Evolutionary conservation across 768 basidiomycete genomes (phyloP), one percentile per base, ranked within the genome.

Genomic region (Russula abietina): DNA sequence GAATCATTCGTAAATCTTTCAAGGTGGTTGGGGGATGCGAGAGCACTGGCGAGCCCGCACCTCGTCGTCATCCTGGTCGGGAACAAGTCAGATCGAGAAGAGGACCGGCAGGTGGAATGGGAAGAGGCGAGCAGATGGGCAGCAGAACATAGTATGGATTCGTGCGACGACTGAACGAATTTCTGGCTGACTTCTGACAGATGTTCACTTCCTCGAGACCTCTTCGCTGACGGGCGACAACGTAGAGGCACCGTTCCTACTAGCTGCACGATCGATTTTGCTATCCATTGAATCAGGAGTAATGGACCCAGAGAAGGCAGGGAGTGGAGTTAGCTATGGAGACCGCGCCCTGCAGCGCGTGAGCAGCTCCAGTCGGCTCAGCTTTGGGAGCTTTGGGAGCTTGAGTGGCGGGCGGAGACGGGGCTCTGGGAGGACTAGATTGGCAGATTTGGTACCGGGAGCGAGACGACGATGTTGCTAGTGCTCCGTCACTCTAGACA

Each of bases 91-190:
- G 97, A 99, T 73, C 81, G 86, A 69, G 96, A 98, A 70, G 95
- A 97, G 56, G 93, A 93, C 55, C 79, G 97, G 57, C 91, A 98
- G 73, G 94, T 99, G 43, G 92, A 96, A 69, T 97, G 91, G 86
- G 82, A 88, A 28, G 97, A 99, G 75, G 97, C 93, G 11, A 93
- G 91, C 70, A 79, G 83, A 71, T 99, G 94, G 94, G 96, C 97
- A 22, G 89, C 93, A 54, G 92, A 95, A 73, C 94, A 98, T 73
- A 90, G 94, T 93, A 67, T 64, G 79, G 65, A 30, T 32, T 32
- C 36, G 19, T 59, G 2, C 22, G 41, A 54, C 38, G 12, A 39
- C 46, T 57, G 39, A 59, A n/a, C 45, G n/a, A 38, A 38, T 14
- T 39, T 26, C 2, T 30, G 52, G 52, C 60, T 59, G 43, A 67